phyloP scores from a whole-genome alignment of 2,329 filamentous ascomycete genomes.

The Exophiala phaeomuriformis region DNA sequence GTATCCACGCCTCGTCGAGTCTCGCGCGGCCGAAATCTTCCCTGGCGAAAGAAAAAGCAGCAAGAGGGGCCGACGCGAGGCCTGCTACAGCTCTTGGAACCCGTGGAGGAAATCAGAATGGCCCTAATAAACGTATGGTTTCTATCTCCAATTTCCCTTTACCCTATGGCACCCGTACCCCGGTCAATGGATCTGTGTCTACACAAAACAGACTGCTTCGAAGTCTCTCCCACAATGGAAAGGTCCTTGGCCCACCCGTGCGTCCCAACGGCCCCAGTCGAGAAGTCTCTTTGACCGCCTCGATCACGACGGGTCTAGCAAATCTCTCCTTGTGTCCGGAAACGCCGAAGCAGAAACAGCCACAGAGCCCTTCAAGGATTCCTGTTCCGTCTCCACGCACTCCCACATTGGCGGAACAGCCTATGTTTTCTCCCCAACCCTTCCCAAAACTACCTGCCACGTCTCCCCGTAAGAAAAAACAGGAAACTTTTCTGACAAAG shows the following conservation, averaged over 20 bases:
- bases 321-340: slow-evolving; percentile 27
- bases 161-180: slow-evolving; percentile 19
- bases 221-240: slow-evolving; percentile 6
- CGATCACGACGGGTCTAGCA: slow-evolving; percentile 23
- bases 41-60: slow-evolving; percentile 45
- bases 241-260: neutral
- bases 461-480: slow-evolving; percentile 34
- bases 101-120: slow-evolving; percentile 33
- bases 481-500: slow-evolving; percentile 57
- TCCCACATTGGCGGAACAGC: slow-evolving; percentile 34
- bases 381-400: slow-evolving; percentile 21
- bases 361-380: slow-evolving; percentile 22
- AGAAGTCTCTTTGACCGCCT: slow-evolving; percentile 8
- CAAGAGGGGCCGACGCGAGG: slow-evolving; percentile 37
- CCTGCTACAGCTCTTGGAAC: slow-evolving; percentile 39
- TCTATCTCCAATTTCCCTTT: slow-evolving; percentile 30
- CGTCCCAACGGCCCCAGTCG: neutral
- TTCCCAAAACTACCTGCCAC: slow-evolving; percentile 31
- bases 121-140: slow-evolving; percentile 48
- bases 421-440: slow-evolving; percentile 26
- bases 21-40: slow-evolving; percentile 46
- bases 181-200: slow-evolving; percentile 11
- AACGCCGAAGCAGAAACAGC: slow-evolving; percentile 9
- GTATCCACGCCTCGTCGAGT: slow-evolving; percentile 33
- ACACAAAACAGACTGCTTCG: slow-evolving; percentile 16